A percentile compares a stretch with the other conserved stretches of the same genome.
Evolutionary conservation across 345 rosid genomes (phyloP).

Genomic region (Syzygium oleosum): DNA sequence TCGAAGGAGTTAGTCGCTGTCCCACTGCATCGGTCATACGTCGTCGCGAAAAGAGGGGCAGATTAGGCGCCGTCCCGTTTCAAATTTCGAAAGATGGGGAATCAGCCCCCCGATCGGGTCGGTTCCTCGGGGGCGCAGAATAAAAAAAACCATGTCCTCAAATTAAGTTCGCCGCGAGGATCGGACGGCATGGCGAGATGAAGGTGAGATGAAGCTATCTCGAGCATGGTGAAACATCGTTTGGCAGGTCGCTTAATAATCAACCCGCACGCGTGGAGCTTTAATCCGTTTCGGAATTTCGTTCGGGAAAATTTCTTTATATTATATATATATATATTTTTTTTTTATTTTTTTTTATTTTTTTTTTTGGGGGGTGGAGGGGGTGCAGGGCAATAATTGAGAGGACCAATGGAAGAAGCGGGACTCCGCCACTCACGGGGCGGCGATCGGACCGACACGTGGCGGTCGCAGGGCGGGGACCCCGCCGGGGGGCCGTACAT

Average conservation of each 20-base stretch:
- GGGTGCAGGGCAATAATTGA: not conserved
- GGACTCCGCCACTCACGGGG: conserved; percentile 40
- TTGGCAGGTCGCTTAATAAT: not conserved
- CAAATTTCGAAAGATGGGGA: no score
- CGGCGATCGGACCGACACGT: conserved; percentile 28
- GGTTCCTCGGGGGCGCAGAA: no score
- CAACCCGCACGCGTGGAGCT: not conserved
- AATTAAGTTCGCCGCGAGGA: not conserved
- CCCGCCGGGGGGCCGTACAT: conserved; percentile 21
- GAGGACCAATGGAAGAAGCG: not conserved
- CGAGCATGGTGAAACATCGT: not conserved
- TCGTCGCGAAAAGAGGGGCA: no score
- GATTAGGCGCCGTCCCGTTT: no score
- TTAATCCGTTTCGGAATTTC: not conserved
- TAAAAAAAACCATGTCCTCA: no score
- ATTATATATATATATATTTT: no score
- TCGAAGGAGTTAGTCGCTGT: not conserved
- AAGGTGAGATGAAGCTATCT: not conserved
- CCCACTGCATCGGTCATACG: not conserved
- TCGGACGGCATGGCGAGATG: not conserved
- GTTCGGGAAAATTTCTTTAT: no score
- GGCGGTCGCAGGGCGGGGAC: conserved; percentile 6
- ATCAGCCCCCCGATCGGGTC: no score
- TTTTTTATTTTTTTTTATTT: not conserved
- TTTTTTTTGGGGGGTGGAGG: not conserved